Evolutionary conservation across 139 green algal species (phyloP).

Genomic region (Asterochloris sp.): DNA sequence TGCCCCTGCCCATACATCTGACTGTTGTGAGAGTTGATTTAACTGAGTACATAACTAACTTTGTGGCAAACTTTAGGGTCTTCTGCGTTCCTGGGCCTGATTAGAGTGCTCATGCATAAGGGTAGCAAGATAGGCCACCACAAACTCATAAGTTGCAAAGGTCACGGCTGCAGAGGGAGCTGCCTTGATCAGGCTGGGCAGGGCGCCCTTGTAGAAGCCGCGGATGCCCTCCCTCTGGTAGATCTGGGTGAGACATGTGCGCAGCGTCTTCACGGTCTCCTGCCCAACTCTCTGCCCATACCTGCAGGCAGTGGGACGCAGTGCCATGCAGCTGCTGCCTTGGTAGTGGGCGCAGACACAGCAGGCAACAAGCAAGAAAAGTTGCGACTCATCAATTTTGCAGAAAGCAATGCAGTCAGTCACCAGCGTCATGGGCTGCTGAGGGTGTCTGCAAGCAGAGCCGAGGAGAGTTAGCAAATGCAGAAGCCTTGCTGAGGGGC

Average conservation of each 20-base stretch:
- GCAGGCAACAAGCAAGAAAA: not conserved
- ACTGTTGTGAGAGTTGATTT: no score
- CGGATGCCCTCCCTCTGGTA: conserved; percentile 58
- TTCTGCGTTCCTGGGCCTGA: no score
- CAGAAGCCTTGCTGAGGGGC: no score
- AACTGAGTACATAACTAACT: no score
- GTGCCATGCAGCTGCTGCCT: not conserved
- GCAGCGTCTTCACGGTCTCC: conserved; percentile 46
- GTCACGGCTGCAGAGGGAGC: conserved; percentile 90
- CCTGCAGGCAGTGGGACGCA: not conserved
- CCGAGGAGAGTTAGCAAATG: no score
- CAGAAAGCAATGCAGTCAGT: not conserved
- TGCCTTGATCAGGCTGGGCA: conserved; percentile 91
- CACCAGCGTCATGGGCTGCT: not conserved
- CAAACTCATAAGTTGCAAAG: conserved; percentile 76
- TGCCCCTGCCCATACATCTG: no score
- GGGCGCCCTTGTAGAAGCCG: conserved; percentile 92
- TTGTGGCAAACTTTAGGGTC: no score
- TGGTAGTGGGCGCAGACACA: no score
- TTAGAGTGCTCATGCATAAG: not conserved
- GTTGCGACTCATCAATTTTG: no score
- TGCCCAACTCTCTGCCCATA: conserved; percentile 71
- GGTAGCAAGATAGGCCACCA: conserved; percentile 12
- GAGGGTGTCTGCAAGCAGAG: not conserved
- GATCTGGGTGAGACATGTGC: conserved; percentile 48